Percentiles rank a stretch among this genome's conserved stretches.
These are phyloP conservation scores for Aphanomyces cochlioides DNA, from an alignment of 352 stramenopile species.

Conservation along the genomic window DNA sequence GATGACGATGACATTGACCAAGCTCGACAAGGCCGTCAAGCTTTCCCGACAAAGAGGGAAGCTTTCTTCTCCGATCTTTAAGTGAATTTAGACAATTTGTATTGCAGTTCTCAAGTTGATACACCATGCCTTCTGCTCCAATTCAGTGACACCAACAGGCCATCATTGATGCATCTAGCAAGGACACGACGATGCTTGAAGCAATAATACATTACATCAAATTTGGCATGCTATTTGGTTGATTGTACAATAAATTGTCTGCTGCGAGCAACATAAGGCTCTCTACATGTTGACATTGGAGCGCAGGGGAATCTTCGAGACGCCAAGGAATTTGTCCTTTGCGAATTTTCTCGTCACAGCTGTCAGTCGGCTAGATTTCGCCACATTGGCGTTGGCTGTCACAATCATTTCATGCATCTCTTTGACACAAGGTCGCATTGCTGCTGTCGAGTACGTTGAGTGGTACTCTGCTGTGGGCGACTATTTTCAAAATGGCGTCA, in stretches of 20 bases:
- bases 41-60: conserved; percentile 64
- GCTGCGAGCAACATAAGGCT: no score
- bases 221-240: no score
- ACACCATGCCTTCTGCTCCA: no score
- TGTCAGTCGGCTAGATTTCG: conserved; percentile 72
- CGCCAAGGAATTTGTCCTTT: conserved; percentile 75
- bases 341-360: conserved; percentile 82
- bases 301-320: conserved; percentile 52
- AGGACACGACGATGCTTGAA: no score
- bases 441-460: conserved; percentile 67
- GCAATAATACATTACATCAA: no score
- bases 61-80: conserved; percentile 84
- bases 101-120: not conserved
- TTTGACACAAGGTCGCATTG: conserved; percentile 55
- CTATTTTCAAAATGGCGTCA: conserved; percentile 12
- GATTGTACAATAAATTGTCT: no score
- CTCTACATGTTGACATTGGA: not conserved
- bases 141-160: no score
- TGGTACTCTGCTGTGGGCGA: conserved; percentile 69
- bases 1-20: conserved; percentile 60
- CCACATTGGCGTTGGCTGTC: conserved; percentile 61
- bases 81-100: conserved; percentile 11
- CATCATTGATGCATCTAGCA: no score
- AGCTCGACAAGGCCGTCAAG: conserved; percentile 42
- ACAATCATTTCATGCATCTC: conserved; percentile 79